A percentile compares a stretch with the other conserved stretches of the same genome.
phyloP scores from a whole-genome alignment of 108 stramenopile species.

The Discostella stelligeroides region DNA sequence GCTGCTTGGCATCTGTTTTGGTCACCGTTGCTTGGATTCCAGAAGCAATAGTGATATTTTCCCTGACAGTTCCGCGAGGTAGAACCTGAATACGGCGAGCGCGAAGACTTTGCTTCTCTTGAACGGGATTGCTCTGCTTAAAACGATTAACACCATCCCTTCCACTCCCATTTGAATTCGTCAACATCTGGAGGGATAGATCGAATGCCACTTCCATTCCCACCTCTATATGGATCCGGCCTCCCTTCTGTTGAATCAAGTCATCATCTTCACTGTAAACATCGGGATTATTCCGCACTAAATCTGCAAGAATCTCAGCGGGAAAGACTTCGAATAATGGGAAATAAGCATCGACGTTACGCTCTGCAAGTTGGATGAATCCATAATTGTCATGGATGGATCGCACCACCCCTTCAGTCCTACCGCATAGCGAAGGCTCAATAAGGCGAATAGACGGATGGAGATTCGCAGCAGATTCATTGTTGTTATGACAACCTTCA shows the following conservation, averaged over 20 bases:
- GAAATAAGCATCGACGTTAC: conserved; percentile 77
- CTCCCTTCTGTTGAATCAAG: conserved; percentile 25
- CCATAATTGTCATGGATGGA: conserved; percentile 68
- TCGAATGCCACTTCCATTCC: conserved; percentile 80
- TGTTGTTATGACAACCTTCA: neutral
- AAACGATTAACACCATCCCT: conserved; percentile 24
- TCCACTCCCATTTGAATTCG: conserved; percentile 24
- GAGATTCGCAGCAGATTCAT: too few species aligned
- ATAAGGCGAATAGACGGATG: conserved; percentile 50
- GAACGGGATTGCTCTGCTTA: conserved; percentile 1
- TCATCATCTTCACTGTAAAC: conserved; percentile 11
- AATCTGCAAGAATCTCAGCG: conserved; percentile 62
- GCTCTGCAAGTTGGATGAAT: conserved; percentile 79
- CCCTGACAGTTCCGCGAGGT: conserved; percentile 53
- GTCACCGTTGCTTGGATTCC: conserved; percentile 58
- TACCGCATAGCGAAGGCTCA: conserved; percentile 49
- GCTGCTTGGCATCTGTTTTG: conserved; percentile 62
- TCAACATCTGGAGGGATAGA: conserved; percentile 62
- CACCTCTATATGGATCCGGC: conserved; percentile 32
- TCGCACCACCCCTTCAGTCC: conserved; percentile 73
- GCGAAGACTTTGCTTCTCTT: conserved; percentile 73
- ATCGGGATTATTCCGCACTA: conserved; percentile 27
- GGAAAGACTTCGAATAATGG: conserved; percentile 72
- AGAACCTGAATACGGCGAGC: conserved; percentile 70
- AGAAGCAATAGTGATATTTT: conserved; percentile 56